phyloP scores from a whole-genome alignment of 108 stramenopile species.

The Nitzschia sp. region DNA sequence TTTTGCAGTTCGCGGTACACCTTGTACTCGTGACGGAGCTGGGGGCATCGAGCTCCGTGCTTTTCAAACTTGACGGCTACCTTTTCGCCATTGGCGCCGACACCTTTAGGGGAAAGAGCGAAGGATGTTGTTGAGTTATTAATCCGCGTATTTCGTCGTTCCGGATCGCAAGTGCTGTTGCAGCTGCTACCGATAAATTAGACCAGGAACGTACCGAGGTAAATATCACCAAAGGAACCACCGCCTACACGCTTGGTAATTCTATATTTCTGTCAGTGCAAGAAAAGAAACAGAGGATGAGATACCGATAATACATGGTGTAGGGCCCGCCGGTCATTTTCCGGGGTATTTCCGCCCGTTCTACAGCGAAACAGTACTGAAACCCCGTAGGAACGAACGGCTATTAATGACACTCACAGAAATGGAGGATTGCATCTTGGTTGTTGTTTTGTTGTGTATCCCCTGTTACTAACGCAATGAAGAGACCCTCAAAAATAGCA shows the following conservation, averaged over 20 bases:
- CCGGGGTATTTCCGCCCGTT: not conserved
- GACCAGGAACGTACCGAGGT: slow-evolving; percentile 58
- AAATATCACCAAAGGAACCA: slow-evolving; percentile 99
- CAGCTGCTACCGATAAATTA: too few relatives aligned
- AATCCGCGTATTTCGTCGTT: not conserved
- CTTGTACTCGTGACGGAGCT: slow-evolving; percentile 99
- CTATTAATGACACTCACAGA: slow-evolving; percentile 30
- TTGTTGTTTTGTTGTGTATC: too few relatives aligned
- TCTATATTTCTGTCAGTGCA: slow-evolving; percentile 84
- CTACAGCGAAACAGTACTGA: not conserved
- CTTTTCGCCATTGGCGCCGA: slow-evolving; percentile 87
- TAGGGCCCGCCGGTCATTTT: not conserved
- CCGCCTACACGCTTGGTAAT: slow-evolving; percentile 98
- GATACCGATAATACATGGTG: not conserved
- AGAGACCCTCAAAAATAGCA: too few relatives aligned
- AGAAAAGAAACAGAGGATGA: not conserved
- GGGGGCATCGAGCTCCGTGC: slow-evolving; percentile 90
- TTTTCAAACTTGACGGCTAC: slow-evolving; percentile 92
- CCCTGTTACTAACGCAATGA: too few relatives aligned
- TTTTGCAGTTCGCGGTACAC: slow-evolving; percentile 99
- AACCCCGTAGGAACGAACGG: slow-evolving; percentile 8
- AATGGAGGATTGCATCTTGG: slow-evolving; percentile 53
- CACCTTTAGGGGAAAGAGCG: slow-evolving; percentile 22
- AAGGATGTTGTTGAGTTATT: not conserved
- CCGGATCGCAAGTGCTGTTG: too few relatives aligned